Base-by-base conservation (phyloP, 2,329 filamentous ascomycete species). In the Stagonosporopsis chrysanthemi region DNA sequence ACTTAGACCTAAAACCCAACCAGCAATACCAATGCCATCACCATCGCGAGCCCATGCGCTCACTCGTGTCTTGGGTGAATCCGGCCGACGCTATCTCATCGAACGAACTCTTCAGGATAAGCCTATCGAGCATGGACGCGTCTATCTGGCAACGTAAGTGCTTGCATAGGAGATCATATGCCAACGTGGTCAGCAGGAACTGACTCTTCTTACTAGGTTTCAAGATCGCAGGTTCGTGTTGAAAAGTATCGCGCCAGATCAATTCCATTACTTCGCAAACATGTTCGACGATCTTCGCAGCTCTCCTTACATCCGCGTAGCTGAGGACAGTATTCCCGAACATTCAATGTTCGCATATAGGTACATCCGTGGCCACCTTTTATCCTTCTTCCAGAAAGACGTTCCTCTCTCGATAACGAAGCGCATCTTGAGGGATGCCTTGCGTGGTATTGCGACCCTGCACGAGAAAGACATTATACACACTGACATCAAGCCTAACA, bases 321-420 rank as follows among this genome's bases (percentile, higher is more conserved):
- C 48, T 28, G 69, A 75, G 35, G 80, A 82, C 61, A 78, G 75
- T 35, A 69, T 80, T 56, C 78, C 79, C 6, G 75, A 79, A n/a
- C 68, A 78, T 56, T 77, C 75, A 24, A 78, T 81, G 69, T 81
- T 81, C 56, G 75, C 80, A 58, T 81, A 78, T 52, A 74, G 77
- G 52, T 80, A 80, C 67, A 66, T 80, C 58, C 74, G 69, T 2
- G 77, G 77, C 43, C 66, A 81, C 67, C 69, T 81, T 23, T 72
- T 82, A 52, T 71, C 70, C 58, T 75, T 82, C 57, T 75, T 69
- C 43, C 77, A 78, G 61, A 77, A 77, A 60, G 69, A 78, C 36
- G 54, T 81, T 33, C 63, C 78, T 6, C 54, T 78, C 33, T 23
- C 64, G 19, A 64, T 70, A 22, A 77, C 72, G 45, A 82, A 81